Conservation (phyloP, 805 yeast species). For the Hyphopichia homilentoma region DNA sequence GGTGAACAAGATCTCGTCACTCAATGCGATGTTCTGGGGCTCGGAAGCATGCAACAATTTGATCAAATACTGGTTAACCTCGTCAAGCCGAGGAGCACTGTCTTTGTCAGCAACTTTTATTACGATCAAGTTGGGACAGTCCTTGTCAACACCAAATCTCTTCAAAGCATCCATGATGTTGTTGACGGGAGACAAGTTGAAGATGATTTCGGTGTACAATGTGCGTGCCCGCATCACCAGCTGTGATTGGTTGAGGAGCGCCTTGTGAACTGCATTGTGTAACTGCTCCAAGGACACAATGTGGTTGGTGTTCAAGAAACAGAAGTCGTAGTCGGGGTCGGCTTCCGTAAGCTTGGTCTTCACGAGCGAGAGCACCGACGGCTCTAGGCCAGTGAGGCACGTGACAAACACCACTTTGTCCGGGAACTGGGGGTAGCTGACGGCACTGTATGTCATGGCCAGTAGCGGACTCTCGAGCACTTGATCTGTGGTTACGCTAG, state of each 20-base stretch:
- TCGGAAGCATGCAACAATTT: conserved; percentile 10
- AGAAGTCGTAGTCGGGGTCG: conserved; percentile 50
- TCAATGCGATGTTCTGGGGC: conserved; percentile 11
- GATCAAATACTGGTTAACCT: conserved; percentile 31
- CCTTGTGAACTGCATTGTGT: conserved; percentile 55
- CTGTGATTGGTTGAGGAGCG: conserved; percentile 48
- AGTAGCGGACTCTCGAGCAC: too few species aligned
- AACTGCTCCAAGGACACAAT: conserved; percentile 62
- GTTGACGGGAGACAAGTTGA: conserved; percentile 65
- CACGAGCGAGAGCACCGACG: conserved; percentile 35
- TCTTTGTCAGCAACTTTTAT: conserved; percentile 40
- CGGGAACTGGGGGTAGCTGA: conserved; percentile 46
- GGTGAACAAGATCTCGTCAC: conserved; percentile 19
- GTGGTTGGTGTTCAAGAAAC: conserved; percentile 60
- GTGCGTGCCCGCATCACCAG: conserved; percentile 57
- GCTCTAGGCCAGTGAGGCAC: conserved; percentile 44
- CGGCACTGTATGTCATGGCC: conserved; percentile 4
- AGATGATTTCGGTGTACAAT: conserved; percentile 68
- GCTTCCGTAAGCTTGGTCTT: conserved; percentile 42
- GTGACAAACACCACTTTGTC: conserved; percentile 33
- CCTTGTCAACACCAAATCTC: conserved; percentile 63
- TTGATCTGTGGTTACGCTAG: too few species aligned
- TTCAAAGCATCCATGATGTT: conserved; percentile 70
- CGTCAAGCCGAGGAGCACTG: conserved; percentile 12
- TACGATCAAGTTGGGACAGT: conserved; percentile 43